phyloP scores from a whole-genome alignment of 2,329 filamentous ascomycete species.

The Penicillium sp. region DNA sequence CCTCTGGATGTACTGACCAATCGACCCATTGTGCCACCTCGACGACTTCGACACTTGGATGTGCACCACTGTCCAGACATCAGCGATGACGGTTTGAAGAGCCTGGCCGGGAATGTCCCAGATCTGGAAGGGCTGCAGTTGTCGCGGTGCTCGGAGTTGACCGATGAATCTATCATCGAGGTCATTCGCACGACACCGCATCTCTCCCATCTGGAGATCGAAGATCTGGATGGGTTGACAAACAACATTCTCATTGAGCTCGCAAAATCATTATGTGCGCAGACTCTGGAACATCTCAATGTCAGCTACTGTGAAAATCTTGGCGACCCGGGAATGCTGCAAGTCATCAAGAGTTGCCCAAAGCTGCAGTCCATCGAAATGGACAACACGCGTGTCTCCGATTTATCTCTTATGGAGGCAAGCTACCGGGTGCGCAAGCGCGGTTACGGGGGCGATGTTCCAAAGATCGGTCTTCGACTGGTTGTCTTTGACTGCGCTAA shows the following conservation, averaged over 20 bases:
- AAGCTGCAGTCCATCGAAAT: conserved; percentile 71
- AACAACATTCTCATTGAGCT: conserved; percentile 73
- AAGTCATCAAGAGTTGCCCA: conserved; percentile 72
- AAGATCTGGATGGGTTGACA: conserved; percentile 76
- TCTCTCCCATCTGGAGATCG: conserved; percentile 83
- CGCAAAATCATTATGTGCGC: conserved; percentile 71
- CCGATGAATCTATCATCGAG: conserved; percentile 68
- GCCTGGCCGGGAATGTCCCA: conserved; percentile 72
- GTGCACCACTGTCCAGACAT: conserved; percentile 74
- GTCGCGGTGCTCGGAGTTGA: conserved; percentile 71
- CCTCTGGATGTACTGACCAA: conserved; percentile 79
- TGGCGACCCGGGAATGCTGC: conserved; percentile 78
- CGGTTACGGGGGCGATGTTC: conserved; percentile 49
- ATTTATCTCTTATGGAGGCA: conserved; percentile 81
- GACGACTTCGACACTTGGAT: conserved; percentile 80
- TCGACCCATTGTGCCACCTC: conserved; percentile 69
- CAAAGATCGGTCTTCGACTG: conserved; percentile 66
- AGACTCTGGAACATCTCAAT: conserved; percentile 72
- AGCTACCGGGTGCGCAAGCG: conserved; percentile 73
- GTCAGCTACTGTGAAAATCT: conserved; percentile 87
- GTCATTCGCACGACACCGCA: conserved; percentile 72
- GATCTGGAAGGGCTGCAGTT: conserved; percentile 79
- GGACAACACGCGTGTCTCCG: conserved; percentile 90
- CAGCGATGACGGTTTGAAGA: conserved; percentile 68
- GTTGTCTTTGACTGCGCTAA: conserved; percentile 90